These are phyloP conservation scores for Adansonia grandidieri DNA, from an alignment of 441 rosid genomes.

Conservation along the genomic window DNA sequence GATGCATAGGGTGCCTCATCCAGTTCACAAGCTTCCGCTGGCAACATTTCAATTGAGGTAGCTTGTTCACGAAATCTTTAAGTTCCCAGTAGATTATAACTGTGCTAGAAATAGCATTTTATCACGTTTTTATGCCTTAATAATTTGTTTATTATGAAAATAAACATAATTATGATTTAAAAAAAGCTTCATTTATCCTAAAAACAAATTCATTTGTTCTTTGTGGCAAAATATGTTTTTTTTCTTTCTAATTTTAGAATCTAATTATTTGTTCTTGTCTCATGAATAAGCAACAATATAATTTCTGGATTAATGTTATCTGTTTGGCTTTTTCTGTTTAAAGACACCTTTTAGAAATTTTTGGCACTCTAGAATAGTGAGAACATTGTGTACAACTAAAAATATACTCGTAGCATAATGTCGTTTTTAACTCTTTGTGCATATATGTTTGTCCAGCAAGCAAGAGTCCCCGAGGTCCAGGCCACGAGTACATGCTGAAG, in stretches of 20 bases:
- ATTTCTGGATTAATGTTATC: background rate
- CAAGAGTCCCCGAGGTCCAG: slow-evolving; percentile 51
- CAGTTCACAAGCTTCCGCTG: slow-evolving; percentile 44
- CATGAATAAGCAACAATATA: background rate
- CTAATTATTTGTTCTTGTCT: background rate
- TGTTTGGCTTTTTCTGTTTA: slow-evolving; percentile 17
- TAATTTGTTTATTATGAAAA: background rate
- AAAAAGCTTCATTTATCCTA: background rate
- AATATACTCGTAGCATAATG: background rate
- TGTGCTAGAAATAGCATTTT: background rate
- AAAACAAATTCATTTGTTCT: slow-evolving; percentile 2
- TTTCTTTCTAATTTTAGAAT: background rate
- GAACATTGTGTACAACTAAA: background rate
- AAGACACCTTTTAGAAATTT: background rate
- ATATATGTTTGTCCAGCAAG: slow-evolving; percentile 40
- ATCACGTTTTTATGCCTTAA: slow-evolving; percentile 3
- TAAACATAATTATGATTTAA: background rate
- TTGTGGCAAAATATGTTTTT: background rate
- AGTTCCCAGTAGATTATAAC: background rate
- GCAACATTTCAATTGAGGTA: slow-evolving; percentile 38
- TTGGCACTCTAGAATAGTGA: background rate
- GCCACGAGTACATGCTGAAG: slow-evolving; percentile 37
- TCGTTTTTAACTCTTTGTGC: slow-evolving; percentile 7
- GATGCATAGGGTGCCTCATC: slow-evolving; percentile 46
- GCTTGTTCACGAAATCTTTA: slow-evolving; percentile 17